Evolutionary conservation across 2,329 filamentous ascomycete genomes (phyloP).

Genomic region (Fusarium sp.): DNA sequence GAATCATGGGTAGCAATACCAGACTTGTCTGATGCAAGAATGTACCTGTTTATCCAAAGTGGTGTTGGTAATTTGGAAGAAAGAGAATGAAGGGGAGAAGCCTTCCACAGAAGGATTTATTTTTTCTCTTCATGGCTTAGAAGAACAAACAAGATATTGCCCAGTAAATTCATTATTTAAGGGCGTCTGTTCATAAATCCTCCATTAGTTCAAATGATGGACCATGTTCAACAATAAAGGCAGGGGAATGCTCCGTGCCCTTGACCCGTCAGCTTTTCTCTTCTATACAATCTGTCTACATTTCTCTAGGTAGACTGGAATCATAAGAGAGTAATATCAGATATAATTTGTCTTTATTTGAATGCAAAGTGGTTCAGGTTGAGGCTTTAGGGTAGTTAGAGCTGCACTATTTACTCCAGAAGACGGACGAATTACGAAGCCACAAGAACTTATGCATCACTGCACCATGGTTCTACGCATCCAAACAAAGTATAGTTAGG

Average conservation of each 20-base stretch:
- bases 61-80: background rate
- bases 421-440: too few species aligned
- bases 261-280: background rate
- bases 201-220: background rate
- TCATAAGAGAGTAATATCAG: too few species aligned
- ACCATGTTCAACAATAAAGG: background rate
- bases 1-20: background rate
- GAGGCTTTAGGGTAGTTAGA: too few species aligned
- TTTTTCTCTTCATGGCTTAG: background rate
- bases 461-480: too few species aligned
- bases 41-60: background rate
- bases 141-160: background rate
- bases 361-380: too few species aligned
- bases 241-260: background rate
- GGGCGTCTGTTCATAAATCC: background rate
- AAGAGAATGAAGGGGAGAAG: background rate
- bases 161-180: accelerated
- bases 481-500: too few species aligned
- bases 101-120: background rate
- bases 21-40: background rate
- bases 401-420: too few species aligned
- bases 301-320: background rate
- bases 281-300: background rate
- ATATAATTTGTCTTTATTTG: too few species aligned
- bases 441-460: too few species aligned